Base-by-base conservation (phyloP, 768 basidiomycete species). In the Suillus alpinus region DNA sequence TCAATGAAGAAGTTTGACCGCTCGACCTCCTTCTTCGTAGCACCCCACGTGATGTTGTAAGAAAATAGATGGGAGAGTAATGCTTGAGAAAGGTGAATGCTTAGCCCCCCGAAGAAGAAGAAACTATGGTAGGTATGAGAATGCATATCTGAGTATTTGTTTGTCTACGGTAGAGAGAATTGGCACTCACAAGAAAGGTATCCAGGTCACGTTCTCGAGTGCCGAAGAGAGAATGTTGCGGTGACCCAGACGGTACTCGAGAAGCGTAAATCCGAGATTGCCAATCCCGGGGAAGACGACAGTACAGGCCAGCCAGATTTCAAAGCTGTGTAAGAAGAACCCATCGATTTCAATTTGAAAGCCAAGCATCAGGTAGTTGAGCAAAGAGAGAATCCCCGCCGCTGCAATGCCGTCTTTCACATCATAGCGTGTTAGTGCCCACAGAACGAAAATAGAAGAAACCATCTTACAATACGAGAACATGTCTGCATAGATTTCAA, bases 1-100 rank as follows among this genome's bases (percentile, higher is more conserved):
- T 83, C 71, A 92, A 87, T 81, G 82, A 88, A 91, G 78, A 92
- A 92, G 71, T 92, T 92, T 18, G 87, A 88, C 52, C 83, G 80
- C 73, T 91, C 86, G 57, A 92, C 88, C 72, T 88, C 87, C 81
- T 91, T 91, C 65, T 81, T 77, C 9, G 83, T 84, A 9, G 39
- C 49, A 18, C 39, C 51, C 59, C 76, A 78, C 20, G 68, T 66
- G 77, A 78, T 89, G 72, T 90, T 87, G 75, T 88, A 89, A 6
- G 86, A 88, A 73, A 90, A 88, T 74, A 88, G 60, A 65, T 90
- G 87, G 1, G 88, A 85, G 23, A 89, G 77, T 37, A 90, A 76
- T 1, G 88, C 84, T 29, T 81, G 80, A 32, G 81, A 77, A 43
- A 92, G 78, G 60, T 90, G 91, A 62, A 91, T 82, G 59, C 86